phyloP scores from a whole-genome alignment of 2,329 filamentous ascomycete genomes.

The Diaporthe citri region DNA sequence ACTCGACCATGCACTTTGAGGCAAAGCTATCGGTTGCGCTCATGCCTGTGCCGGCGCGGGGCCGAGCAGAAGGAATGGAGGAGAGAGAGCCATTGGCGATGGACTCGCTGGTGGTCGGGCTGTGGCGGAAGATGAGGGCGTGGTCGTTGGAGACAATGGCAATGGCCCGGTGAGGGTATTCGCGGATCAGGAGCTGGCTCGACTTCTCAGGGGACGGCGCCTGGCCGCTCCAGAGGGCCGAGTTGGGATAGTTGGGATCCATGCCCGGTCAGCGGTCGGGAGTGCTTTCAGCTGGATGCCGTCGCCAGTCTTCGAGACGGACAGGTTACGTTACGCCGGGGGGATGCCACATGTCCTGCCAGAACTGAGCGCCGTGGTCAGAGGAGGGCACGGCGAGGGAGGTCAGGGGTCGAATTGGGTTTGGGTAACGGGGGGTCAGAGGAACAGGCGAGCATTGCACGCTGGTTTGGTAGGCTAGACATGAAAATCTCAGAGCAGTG shows the following conservation, averaged over 20 bases:
- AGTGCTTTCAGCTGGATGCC: slow-evolving; percentile 25
- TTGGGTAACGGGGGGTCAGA: background rate
- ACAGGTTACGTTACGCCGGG: slow-evolving; percentile 32
- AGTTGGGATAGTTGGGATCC: slow-evolving; percentile 58
- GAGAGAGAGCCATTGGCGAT: slow-evolving; percentile 70
- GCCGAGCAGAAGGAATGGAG: slow-evolving; percentile 62
- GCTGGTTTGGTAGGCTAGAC: slow-evolving; percentile 1
- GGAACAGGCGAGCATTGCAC: background rate
- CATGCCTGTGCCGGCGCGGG: slow-evolving; percentile 53
- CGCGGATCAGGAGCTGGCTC: slow-evolving; percentile 85
- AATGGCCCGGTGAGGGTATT: slow-evolving; percentile 88
- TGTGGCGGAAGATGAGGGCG: slow-evolving; percentile 87
- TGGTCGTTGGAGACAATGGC: slow-evolving; percentile 85
- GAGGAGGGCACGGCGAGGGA: background rate
- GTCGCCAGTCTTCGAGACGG: slow-evolving; percentile 19
- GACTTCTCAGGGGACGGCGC: slow-evolving; percentile 68
- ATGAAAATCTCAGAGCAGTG: slow-evolving; percentile 22
- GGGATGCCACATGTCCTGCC: slow-evolving; percentile 41
- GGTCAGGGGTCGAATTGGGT: slow-evolving; percentile 14
- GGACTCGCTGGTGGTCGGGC: slow-evolving; percentile 71
- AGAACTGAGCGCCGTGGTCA: slow-evolving; percentile 14
- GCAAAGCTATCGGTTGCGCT: slow-evolving; percentile 58
- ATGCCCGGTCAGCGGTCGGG: slow-evolving; percentile 50
- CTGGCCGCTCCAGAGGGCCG: slow-evolving; percentile 60
- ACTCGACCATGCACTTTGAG: slow-evolving; percentile 89